Percentiles rank a stretch among this genome's conserved stretches.
Evolutionary conservation across 2,329 filamentous ascomycete species (phyloP).

Genomic region (Fulvia fulva): DNA sequence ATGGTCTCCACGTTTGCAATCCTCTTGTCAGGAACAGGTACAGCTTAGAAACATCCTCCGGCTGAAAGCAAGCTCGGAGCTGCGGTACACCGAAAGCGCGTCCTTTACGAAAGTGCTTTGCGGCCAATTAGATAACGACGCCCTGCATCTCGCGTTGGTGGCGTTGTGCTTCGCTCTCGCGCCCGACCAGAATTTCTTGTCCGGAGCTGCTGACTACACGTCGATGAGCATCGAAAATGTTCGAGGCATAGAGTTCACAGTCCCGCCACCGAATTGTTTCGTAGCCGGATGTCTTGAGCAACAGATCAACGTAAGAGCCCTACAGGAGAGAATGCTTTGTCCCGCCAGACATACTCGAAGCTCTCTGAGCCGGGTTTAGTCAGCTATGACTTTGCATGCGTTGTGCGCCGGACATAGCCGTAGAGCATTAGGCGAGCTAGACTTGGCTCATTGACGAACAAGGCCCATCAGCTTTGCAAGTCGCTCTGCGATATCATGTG

Average conservation of each 20-base stretch:
- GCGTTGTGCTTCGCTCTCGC: not conserved
- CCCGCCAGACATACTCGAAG: not conserved
- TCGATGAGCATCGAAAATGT: too few species aligned
- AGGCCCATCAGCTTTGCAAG: slow-evolving; percentile 24
- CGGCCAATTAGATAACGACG: not conserved
- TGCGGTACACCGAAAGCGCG: not conserved
- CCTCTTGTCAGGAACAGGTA: not conserved
- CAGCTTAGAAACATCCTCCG: not conserved
- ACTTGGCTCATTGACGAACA: not conserved
- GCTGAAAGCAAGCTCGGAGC: not conserved
- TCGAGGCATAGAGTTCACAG: too few species aligned
- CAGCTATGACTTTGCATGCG: slow-evolving; percentile 5
- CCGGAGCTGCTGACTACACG: not conserved
- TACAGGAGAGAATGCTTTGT: too few species aligned
- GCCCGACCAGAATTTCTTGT: not conserved
- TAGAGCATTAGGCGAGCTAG: not conserved
- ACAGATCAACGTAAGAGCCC: too few species aligned
- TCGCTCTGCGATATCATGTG: slow-evolving; percentile 43
- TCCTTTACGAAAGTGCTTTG: not conserved
- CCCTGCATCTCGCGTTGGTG: not conserved
- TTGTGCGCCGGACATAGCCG: not conserved
- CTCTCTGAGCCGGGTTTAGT: slow-evolving; percentile 10
- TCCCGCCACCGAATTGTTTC: too few species aligned
- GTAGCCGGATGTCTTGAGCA: too few species aligned
- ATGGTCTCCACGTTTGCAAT: not conserved